Base-by-base conservation (phyloP, 306 rosid genomes). In the Rosa persica region DNA sequence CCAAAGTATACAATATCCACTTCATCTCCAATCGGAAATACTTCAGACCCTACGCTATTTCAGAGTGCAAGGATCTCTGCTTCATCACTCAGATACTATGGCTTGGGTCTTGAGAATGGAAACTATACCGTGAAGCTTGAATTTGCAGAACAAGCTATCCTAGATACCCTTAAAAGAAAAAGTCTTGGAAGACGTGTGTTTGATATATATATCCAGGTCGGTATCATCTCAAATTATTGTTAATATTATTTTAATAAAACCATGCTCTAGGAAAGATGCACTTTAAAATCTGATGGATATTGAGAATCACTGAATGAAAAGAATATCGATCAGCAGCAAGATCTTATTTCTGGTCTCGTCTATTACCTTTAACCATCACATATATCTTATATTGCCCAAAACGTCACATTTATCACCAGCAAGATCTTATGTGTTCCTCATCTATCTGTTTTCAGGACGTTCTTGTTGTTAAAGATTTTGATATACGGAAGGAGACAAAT, bases 51-150 rank as follows among this genome's bases (percentile, higher is more conserved):
- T 0, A 91, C 80, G 79, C 79, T 90, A 65, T 91, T 88, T 52
- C 96, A 93, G 80, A 87, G 91, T 39, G 88, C 89, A 27, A 82
- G 98, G 19, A 46, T 91, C 47, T 91, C 98, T 70, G 81, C 97
- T 81, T 93, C 97, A 40, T 93, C 98, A 20, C 71, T 93, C 88
- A 88, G 98, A 83, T 93, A 93, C 84, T 89, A 83, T 77, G 96
- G 98, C 22, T 39, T 90, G 60, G 94, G 98, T 36, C 87, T 91
- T 44, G 80, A 93, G 71, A 90, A 91, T 58, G 96, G 97, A 2
- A 72, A 79, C 72, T 91, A 93, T 81, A 90, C 82, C 34, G 83
- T 93, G 40, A 82, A 81, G 62, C 96, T 93, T 72, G 91, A 88
- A 71, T 93, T 93, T 79, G 83, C 89, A 2, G 94, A 93, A 81